Evolutionary conservation across 805 yeast genomes (phyloP).

Genomic region (Kregervanrija pseudodelftensis): DNA sequence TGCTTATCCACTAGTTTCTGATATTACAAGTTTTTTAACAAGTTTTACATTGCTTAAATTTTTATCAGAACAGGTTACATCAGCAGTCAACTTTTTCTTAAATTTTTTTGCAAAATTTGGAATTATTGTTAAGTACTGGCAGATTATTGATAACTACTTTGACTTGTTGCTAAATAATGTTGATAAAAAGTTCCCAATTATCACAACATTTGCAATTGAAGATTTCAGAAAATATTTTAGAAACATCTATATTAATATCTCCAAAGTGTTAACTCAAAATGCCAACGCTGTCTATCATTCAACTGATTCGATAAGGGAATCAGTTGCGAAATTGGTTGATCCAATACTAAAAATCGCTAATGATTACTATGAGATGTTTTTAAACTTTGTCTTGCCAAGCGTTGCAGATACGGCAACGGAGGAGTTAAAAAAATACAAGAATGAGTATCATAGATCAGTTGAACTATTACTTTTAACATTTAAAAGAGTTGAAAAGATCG

Average conservation of each 20-base stretch:
- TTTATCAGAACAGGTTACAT: slow-evolving; percentile 13
- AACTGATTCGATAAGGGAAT: background rate
- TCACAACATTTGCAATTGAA: slow-evolving; percentile 19
- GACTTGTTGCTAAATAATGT: slow-evolving; percentile 18
- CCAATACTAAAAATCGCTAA: slow-evolving; percentile 25
- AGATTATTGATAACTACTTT: slow-evolving; percentile 18
- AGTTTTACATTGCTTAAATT: slow-evolving; percentile 13
- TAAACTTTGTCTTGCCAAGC: slow-evolving; percentile 24
- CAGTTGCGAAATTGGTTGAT: slow-evolving; percentile 10
- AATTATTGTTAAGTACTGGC: slow-evolving; percentile 13
- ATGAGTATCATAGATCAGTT: slow-evolving; percentile 24
- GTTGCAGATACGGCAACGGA: slow-evolving; percentile 10
- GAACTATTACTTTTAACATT: slow-evolving; percentile 20
- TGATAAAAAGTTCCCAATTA: slow-evolving; percentile 25
- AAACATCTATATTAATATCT: no score
- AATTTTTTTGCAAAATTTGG: slow-evolving; percentile 15
- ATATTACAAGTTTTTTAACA: slow-evolving; percentile 12
- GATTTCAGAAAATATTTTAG: slow-evolving; percentile 3
- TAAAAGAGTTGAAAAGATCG: slow-evolving; percentile 22
- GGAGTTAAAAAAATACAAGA: slow-evolving; percentile 5
- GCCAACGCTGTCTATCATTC: slow-evolving; percentile 8
- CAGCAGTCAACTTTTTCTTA: slow-evolving; percentile 7
- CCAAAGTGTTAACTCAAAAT: background rate
- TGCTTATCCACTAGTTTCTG: slow-evolving; percentile 26
- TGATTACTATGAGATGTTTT: slow-evolving; percentile 22